Evolutionary conservation across 495 filamentous ascomycete species (phyloP), one percentile per base, ranked within the genome.

Genomic region (Trichocladium uniseriatum): DNA sequence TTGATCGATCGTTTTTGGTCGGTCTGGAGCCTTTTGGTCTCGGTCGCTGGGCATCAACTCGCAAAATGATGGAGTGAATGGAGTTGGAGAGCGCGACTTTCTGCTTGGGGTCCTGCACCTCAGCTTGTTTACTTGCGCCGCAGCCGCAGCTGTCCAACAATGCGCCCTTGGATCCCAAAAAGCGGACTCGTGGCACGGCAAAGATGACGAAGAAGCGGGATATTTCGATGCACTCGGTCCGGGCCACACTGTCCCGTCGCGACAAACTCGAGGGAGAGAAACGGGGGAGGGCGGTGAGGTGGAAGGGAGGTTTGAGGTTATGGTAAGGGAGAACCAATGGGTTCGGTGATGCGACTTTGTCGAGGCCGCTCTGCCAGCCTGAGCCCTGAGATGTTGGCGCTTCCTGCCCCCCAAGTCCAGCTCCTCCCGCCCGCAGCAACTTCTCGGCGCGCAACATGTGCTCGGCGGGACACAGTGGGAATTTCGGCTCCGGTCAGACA

Each of bases 71-170:
- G 27, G n/a, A n/a, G 45, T 35, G 45, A 24, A 27, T 41, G 38
- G 29, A n/a, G 31, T 49, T 28, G 47, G 31, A 35, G n/a, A 31
- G 45, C 46, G 46, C 46, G 46, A 49, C 38, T 14, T 34, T 32
- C 6, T 29, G 15, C 2, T 21, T 16, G 5, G 18, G 14, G 20
- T 18, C 7, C 6, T 42, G 47, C n/a, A 32, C 27, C 38, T 39
- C 37, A 43, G 49, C 28, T 49, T 58, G 52, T 56, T 59, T 59
- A 55, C 57, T 51, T 54, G 57, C 50, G 53, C 51, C 51, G 48
- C 51, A 54, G 40, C 56, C 49, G 50, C 40, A 54, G 48, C n/a
- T n/a, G n/a, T n/a, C n/a, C n/a, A n/a, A 56, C 50, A 60, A 57
- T 57, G 57, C 43, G 40, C 45, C 50, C 43, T 48, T 38, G 37